phyloP scores from a whole-genome alignment of 305 asterid species.

The Petunia hybrid region DNA sequence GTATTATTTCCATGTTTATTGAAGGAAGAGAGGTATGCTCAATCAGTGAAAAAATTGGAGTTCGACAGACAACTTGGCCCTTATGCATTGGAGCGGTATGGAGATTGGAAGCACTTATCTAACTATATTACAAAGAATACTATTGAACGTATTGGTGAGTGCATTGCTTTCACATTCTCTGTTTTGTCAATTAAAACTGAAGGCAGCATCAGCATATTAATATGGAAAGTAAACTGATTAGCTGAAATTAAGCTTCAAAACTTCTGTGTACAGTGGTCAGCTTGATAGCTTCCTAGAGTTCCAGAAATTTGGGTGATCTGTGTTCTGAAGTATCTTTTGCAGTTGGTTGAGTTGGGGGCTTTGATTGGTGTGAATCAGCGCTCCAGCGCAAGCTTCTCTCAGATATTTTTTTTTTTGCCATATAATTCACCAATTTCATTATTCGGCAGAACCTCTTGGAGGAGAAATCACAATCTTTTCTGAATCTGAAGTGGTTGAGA shows the following conservation, averaged over 20 bases:
- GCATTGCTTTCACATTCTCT: constrained; percentile 31
- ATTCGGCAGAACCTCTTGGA: constrained; percentile 81
- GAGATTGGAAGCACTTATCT: constrained; percentile 82
- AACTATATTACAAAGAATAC: constrained; percentile 73
- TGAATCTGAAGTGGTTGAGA: constrained; percentile 65
- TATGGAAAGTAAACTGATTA: background rate
- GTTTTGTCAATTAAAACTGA: constrained; percentile 10
- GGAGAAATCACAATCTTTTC: constrained; percentile 85
- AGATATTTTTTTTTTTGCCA: background rate
- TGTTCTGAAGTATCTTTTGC: background rate
- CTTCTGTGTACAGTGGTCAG: constrained; percentile 11
- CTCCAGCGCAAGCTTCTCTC: background rate
- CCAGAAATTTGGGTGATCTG: background rate
- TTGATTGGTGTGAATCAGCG: background rate
- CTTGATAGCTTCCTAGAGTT: background rate
- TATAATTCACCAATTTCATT: constrained; percentile 30
- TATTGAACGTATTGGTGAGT: constrained; percentile 73
- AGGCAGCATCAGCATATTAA: constrained; percentile 6
- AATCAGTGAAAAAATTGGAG: constrained; percentile 80
- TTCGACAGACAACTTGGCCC: constrained; percentile 91
- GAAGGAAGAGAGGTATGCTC: constrained; percentile 78
- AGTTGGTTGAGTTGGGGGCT: background rate
- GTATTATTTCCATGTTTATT: constrained; percentile 26
- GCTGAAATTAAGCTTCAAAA: constrained; percentile 2
- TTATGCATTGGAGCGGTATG: constrained; percentile 67